phyloP scores from a whole-genome alignment of 805 yeast genomes.

The Candida hispaniensis region DNA sequence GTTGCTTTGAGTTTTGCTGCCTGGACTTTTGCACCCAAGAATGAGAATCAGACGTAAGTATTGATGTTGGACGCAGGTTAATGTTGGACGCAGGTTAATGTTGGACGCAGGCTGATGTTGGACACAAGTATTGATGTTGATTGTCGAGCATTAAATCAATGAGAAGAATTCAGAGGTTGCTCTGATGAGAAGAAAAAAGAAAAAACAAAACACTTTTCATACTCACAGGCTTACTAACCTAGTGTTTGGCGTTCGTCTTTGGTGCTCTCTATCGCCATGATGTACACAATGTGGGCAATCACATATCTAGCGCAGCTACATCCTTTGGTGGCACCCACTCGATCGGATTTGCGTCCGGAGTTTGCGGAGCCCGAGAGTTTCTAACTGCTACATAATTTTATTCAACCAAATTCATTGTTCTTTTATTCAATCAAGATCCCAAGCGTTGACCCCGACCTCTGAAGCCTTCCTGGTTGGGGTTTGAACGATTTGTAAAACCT shows the following conservation, averaged over 20 bases:
- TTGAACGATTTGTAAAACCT: not conserved
- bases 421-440: conserved; percentile 17
- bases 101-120: not conserved
- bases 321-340: conserved; percentile 82
- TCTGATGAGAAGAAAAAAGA: not conserved
- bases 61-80: not conserved
- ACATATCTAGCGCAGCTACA: conserved; percentile 77
- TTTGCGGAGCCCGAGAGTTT: conserved; percentile 30
- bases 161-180: not conserved
- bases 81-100: not conserved
- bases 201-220: too few relatives aligned
- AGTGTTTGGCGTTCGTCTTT: conserved; percentile 59
- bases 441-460: conserved; percentile 25
- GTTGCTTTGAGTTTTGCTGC: conserved; percentile 50
- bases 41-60: conserved; percentile 52
- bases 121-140: not conserved
- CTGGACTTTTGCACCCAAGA: conserved; percentile 81
- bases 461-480: conserved; percentile 4
- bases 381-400: not conserved
- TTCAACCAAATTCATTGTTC: not conserved
- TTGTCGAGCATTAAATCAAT: conserved; percentile 2
- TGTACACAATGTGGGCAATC: conserved; percentile 85
- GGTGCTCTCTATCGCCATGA: conserved; percentile 61
- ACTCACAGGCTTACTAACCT: not conserved
- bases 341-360: conserved; percentile 86